Evolutionary conservation across 2,329 filamentous ascomycete genomes (phyloP), one percentile per base, ranked within the genome.

Genomic region (Cladophialophora immunda): DNA sequence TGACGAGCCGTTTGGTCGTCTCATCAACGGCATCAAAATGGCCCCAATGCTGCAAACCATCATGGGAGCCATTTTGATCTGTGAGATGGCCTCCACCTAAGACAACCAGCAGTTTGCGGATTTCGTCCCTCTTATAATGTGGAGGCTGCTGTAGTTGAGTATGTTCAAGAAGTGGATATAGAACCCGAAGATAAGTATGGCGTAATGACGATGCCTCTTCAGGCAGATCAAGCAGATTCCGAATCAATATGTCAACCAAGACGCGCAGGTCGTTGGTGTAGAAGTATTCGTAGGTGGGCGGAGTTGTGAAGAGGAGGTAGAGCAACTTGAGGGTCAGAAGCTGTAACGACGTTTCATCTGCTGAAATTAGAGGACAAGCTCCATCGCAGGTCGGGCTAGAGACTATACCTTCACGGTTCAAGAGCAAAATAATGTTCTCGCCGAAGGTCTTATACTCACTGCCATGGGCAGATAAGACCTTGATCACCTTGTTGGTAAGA

Each of bases 181-280:
- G 82, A 3, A 99, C 95, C 34, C 95, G 90, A 5, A 99, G 85
- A 76, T 99, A 99, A 3, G 95, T 99, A 78, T 99, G 95, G 41
- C 94, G 88, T 65, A 99, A 82, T 2, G 87, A 81, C 15, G 77
- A 73, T 11, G 83, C 89, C 76, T 97, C 94, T 74, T 94, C 90
- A 0, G 96, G 95, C 8, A 99, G 84, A 77, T 99, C 95, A 74
- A 98, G 89, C n/a, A 99, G 84, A 75, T 99, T 99, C 52, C 95
- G 92, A 68, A 99, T 92, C 66, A 99, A 93, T 70, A 99, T 95
- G 76, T 99, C 95, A 55, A 98, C 85, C 17, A 99, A 86, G 4
- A 99, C 95, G 66, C 93, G 92, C 32, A 99, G 84, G 75, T 99
- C 95, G 76, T 99, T 99, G 30, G 93, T 97, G 79, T 98, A 99